Conservation (phyloP, 2,329 filamentous ascomycete genomes). For the Cadophora gregata region DNA sequence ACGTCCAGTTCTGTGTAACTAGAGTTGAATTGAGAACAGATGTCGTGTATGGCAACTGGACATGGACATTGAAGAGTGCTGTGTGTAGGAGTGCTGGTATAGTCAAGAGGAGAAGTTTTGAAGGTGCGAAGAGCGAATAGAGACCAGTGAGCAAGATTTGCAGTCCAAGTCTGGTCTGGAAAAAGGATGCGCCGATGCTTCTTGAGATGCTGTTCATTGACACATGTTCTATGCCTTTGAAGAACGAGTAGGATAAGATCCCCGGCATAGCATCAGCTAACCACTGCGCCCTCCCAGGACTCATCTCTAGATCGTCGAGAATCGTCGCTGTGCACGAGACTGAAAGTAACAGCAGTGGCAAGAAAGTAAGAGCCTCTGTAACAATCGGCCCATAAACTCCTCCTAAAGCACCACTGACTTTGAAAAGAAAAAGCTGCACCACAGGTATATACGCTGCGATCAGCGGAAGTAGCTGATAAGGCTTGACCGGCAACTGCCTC, state of each 20-base stretch:
- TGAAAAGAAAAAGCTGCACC: slow-evolving; percentile 74
- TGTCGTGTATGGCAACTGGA: slow-evolving; percentile 65
- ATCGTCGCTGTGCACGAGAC: slow-evolving; percentile 67
- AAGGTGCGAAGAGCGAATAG: slow-evolving; percentile 72
- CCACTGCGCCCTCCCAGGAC: slow-evolving; percentile 58
- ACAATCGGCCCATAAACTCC: slow-evolving; percentile 75
- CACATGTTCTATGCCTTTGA: slow-evolving; percentile 51
- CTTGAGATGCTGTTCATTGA: slow-evolving; percentile 50
- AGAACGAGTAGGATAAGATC: slow-evolving; percentile 69
- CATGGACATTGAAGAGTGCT: slow-evolving; percentile 74
- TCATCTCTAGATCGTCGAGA: slow-evolving; percentile 64
- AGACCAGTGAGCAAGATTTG: slow-evolving; percentile 69
- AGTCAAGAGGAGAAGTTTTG: slow-evolving; percentile 68
- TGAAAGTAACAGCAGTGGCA: slow-evolving; percentile 70
- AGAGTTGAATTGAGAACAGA: slow-evolving; percentile 70
- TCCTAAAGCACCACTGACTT: slow-evolving; percentile 69
- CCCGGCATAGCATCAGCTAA: slow-evolving; percentile 69
- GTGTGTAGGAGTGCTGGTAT: slow-evolving; percentile 78
- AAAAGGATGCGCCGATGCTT: slow-evolving; percentile 64
- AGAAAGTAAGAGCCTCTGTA: slow-evolving; percentile 76
- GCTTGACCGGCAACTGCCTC: slow-evolving; percentile 54
- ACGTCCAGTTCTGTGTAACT: slow-evolving; percentile 67
- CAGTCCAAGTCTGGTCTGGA: slow-evolving; percentile 74
- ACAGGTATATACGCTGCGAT: slow-evolving; percentile 77
- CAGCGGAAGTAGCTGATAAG: slow-evolving; percentile 67